These are phyloP conservation scores for Elsinoe ampelina DNA, from an alignment of 2,329 filamentous ascomycete genomes.

Conservation along the genomic window DNA sequence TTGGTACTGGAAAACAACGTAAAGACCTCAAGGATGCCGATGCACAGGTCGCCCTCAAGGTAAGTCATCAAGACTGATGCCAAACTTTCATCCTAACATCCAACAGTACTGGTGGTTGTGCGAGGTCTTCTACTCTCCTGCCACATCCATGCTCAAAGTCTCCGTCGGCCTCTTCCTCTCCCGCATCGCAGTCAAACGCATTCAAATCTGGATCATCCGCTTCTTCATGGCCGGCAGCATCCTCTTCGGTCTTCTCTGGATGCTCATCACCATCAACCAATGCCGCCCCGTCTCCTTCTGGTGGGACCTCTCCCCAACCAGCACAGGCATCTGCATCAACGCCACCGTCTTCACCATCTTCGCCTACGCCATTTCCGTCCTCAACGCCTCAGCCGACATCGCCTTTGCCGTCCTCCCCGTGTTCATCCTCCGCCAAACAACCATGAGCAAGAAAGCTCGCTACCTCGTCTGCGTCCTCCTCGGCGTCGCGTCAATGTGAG, in stretches of 20 bases:
- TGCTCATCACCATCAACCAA: slow-evolving; percentile 45
- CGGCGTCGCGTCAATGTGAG: slow-evolving; percentile 29
- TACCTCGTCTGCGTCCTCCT: slow-evolving; percentile 31
- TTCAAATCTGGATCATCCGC: slow-evolving; percentile 40
- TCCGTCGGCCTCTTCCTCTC: slow-evolving; percentile 47
- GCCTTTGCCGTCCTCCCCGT: slow-evolving; percentile 33
- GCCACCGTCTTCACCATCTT: slow-evolving; percentile 40
- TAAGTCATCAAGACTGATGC: neutral
- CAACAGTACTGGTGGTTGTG: slow-evolving; percentile 45
- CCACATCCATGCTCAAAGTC: slow-evolving; percentile 41
- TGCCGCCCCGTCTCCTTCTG: slow-evolving; percentile 45
- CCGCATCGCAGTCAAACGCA: slow-evolving; percentile 38
- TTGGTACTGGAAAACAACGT: slow-evolving; percentile 27
- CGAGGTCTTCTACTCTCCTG: slow-evolving; percentile 45
- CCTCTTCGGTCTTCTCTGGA: slow-evolving; percentile 39
- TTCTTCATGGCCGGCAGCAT: slow-evolving; percentile 38
- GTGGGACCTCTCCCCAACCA: slow-evolving; percentile 36
- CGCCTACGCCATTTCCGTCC: slow-evolving; percentile 24
- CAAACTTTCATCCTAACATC: neutral
- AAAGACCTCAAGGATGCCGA: slow-evolving; percentile 17
- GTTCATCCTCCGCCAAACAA: slow-evolving; percentile 34
- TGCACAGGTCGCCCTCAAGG: slow-evolving; percentile 13
- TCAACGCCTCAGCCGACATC: slow-evolving; percentile 35
- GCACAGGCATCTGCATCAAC: slow-evolving; percentile 34
- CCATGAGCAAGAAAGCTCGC: slow-evolving; percentile 32